A percentile compares a stretch with the other conserved stretches of the same genome.
Evolutionary conservation across 345 rosid species (phyloP).

Genomic region (Populus euphratica): DNA sequence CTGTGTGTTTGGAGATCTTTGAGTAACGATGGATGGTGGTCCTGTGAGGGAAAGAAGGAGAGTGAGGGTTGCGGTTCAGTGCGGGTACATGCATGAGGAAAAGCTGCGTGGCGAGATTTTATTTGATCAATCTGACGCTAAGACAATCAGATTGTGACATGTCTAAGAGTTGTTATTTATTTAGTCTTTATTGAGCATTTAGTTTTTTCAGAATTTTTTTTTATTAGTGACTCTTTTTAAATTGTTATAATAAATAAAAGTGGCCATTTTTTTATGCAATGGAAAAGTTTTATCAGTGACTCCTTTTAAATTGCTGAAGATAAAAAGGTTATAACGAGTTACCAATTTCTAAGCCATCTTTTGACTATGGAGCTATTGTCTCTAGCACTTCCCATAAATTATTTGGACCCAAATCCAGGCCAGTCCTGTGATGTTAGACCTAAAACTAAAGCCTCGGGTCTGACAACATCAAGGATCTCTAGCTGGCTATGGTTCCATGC

Average conservation of each 20-base stretch:
- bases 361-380: too few relatives aligned
- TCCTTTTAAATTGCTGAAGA: too few relatives aligned
- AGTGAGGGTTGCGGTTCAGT: conserved; percentile 1
- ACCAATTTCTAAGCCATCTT: too few relatives aligned
- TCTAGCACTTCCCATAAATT: neutral
- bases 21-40: conserved; percentile 2
- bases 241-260: too few relatives aligned
- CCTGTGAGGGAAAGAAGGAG: neutral
- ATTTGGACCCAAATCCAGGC: neutral
- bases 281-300: too few relatives aligned
- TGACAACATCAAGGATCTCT: too few relatives aligned
- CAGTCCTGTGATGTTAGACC: neutral
- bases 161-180: neutral
- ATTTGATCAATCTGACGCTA: neutral
- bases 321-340: too few relatives aligned
- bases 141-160: neutral
- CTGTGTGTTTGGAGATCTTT: conserved; percentile 7
- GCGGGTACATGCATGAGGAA: neutral
- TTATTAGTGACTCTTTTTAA: too few relatives aligned
- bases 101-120: neutral
- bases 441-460: neutral
- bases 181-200: too few relatives aligned
- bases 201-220: too few relatives aligned
- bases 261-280: too few relatives aligned
- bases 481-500: too few relatives aligned